Evolutionary conservation across 164 flowering plant genomes (phyloP), one percentile per base, ranked within the genome.

Genomic region (Houttuynia cordata): DNA sequence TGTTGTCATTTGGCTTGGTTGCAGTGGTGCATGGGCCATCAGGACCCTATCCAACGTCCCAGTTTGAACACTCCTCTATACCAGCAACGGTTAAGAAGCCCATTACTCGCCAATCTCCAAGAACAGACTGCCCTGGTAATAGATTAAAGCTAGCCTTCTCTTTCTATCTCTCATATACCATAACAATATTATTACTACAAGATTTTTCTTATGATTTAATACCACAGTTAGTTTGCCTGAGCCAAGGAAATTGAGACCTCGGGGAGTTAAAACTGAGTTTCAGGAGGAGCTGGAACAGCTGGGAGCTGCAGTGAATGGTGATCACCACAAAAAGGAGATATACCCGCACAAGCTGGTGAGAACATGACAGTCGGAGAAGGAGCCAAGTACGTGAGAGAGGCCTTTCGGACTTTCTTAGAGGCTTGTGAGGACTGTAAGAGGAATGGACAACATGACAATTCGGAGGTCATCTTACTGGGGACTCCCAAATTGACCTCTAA

Each of bases 61-160:
- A 85, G 64, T 88, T 70, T 58, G 96, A 87, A 72, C 97, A 91
- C 72, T 91, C 96, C 1, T 91, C 97, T 19, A 88, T 91, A 49
- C 77, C 96, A 17, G 96, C 96, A 24, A 91, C 96, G 4, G 79
- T 91, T 10, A 88, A 91, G 67, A 88, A 84, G 80, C 75, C 84
- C 15, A 19, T 85, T 10, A 85, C 64, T n/a, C 68, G 87, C 47
- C 68, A 34, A 3, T 79, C 61, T 51, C 93, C 97, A 24, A 80
- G 97, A 78, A 73, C 77, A 4, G 91, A 87, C 53, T 91, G 97
- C 67, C 97, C 97, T 70, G 87, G 97, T 91, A 60, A 67, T 23
- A 30, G 18, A 30, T 12, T 25, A 17, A 15, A 8, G 8, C 20
- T n/a, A 15, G 5, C 8, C 37, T 18, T 8, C 8, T 7, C 49